Base-by-base conservation (phyloP, 2,329 filamentous ascomycete genomes). In the Beauveria rudraprayagi region DNA sequence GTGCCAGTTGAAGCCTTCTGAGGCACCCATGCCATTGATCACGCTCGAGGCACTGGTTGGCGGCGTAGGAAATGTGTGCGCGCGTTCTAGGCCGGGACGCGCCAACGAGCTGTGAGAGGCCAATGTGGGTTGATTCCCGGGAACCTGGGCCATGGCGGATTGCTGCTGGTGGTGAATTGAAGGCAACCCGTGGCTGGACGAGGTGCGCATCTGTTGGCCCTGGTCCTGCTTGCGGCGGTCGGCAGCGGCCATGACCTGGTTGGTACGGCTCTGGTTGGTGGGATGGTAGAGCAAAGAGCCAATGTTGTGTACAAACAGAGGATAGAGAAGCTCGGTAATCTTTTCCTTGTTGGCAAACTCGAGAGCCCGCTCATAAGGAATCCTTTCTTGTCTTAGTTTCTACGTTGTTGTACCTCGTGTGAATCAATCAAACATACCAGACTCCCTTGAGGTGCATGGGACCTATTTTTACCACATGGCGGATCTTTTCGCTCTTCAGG, bases 311-410 rank as follows among this genome's bases (percentile, higher is more conserved):
- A 97, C 94, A 73, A 99, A 99, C 54, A 99, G 80, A 57, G 94
- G 94, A 74, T 97, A 99, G 60, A 97, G 78, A 53, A 92, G 79
- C 76, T 97, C 93, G 0, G 94, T 97, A 65, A 97, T 99, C 78
- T 97, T 97, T 76, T 99, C 94, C 82, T 97, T 97, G 79, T 99
- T 99, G 66, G 94, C 94, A 72, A 99, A 97, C 69, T 97, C 94
- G 59, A 99, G 79, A n/a, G 94, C 94, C 66, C 94, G 88, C 68
- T 97, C 94, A 69, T 96, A 97, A 2, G 94, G 94, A 70, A 99
- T 99, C 92, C 92, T 97, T 67, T 19, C 65, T 65, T 65, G 64
- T 73, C 62, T 66, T 66, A 72, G 72, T 60, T 41, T 47, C 43
- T 43, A 46, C 30, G 41, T 51, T 43, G 44, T n/a, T 26, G 17